Percentiles rank a stretch among this genome's conserved stretches.
These are phyloP conservation scores for Spergularia bocconei DNA, from an alignment of 148 eudicot genomes.

Conservation along the genomic window DNA sequence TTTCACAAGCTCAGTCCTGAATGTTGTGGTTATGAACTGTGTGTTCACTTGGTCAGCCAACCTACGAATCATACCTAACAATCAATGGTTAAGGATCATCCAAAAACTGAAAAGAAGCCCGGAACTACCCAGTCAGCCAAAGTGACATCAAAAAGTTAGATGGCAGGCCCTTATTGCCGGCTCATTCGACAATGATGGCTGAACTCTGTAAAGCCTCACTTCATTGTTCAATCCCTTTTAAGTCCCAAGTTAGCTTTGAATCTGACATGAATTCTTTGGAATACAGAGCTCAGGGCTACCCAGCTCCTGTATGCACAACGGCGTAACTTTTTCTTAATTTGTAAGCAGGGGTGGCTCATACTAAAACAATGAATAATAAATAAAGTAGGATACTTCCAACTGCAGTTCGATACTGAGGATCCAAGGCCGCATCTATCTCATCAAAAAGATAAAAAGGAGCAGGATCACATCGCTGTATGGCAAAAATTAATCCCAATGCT, in stretches of 20 bases:
- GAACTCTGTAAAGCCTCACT: neutral
- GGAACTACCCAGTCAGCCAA: neutral
- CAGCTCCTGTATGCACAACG: too few relatives aligned
- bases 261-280: neutral
- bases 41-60: constrained; percentile 82
- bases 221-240: neutral
- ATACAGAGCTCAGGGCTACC: neutral
- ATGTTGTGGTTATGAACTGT: constrained; percentile 89
- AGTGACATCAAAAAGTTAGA: neutral
- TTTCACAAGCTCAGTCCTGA: constrained; percentile 87
- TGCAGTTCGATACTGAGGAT: constrained; percentile 99
- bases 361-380: neutral
- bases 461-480: constrained; percentile 97
- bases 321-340: neutral
- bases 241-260: neutral
- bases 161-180: neutral
- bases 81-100: constrained; percentile 32
- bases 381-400: constrained; percentile 91
- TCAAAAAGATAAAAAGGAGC: constrained; percentile 99
- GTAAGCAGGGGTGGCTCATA: neutral
- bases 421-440: constrained; percentile 98
- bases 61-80: constrained; percentile 88
- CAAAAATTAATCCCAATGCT: constrained; percentile 86
- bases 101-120: neutral
- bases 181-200: neutral